Conservation (phyloP, 345 rosid genomes). For the Dimocarpus longan region DNA sequence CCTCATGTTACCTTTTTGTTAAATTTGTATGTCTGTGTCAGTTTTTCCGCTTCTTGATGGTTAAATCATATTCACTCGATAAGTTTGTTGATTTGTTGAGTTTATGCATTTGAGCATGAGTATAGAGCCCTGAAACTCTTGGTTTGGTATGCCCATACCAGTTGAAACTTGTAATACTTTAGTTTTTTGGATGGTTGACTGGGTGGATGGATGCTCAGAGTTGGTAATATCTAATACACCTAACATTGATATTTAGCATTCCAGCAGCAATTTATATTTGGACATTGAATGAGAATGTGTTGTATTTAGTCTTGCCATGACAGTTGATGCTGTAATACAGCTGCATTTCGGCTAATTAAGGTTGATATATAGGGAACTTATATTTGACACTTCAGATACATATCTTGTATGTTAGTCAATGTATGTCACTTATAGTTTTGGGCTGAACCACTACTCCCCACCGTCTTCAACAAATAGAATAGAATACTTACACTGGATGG, state of each 20-base stretch:
- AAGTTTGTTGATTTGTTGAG: not conserved
- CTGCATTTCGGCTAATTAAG: not conserved
- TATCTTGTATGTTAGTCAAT: not conserved
- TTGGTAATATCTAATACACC: not conserved
- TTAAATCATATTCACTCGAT: not conserved
- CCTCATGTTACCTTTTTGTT: conserved; percentile 3
- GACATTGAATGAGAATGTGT: not conserved
- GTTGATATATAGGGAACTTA: not conserved
- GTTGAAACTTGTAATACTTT: not conserved
- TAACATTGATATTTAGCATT: not conserved
- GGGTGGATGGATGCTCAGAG: not conserved
- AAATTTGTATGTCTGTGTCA: not conserved
- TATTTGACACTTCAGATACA: not conserved
- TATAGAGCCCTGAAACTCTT: not conserved
- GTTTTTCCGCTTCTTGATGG: not conserved
- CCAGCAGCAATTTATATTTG: not conserved
- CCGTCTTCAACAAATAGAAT: not conserved
- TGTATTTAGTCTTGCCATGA: not conserved
- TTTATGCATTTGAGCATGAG: not conserved
- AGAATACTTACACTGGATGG: not conserved
- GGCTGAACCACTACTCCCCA: not conserved
- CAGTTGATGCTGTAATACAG: not conserved
- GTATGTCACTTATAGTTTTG: not conserved
- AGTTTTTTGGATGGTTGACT: not conserved
- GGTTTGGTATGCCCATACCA: conserved; percentile 2